These are phyloP conservation scores for Closterium sp. DNA, from an alignment of 139 green algal species.

Conservation along the genomic window DNA sequence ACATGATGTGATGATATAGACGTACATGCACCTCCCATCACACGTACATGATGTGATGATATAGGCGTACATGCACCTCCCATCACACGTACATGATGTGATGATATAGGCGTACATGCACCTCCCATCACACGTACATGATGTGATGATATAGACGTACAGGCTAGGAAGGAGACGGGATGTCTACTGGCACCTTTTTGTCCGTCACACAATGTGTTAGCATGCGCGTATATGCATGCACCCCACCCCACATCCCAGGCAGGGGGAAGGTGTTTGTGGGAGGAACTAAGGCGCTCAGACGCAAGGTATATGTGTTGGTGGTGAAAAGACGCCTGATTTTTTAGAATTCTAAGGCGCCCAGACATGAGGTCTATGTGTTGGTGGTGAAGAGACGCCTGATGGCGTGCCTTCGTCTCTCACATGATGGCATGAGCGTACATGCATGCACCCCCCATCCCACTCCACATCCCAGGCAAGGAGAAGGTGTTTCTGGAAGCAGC, in stretches of 20 bases:
- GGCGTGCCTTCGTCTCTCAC: slow-evolving; percentile 15
- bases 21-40: too few species aligned
- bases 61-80: too few species aligned
- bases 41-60: too few species aligned
- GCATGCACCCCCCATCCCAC: too few species aligned
- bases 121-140: too few species aligned
- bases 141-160: too few species aligned
- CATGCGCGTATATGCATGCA: not conserved
- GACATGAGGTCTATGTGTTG: slow-evolving; percentile 70
- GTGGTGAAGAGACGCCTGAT: slow-evolving; percentile 64
- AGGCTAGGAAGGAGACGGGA: not conserved
- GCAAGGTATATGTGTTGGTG: slow-evolving; percentile 74
- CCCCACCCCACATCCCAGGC: slow-evolving; percentile 12
- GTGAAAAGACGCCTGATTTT: slow-evolving; percentile 70
- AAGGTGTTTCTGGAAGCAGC: slow-evolving; percentile 83
- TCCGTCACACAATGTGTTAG: not conserved
- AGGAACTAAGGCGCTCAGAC: slow-evolving; percentile 64
- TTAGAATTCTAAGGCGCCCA: slow-evolving; percentile 71
- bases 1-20: too few species aligned
- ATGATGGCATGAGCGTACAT: slow-evolving; percentile 2
- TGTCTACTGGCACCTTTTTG: not conserved
- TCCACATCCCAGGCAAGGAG: slow-evolving; percentile 59
- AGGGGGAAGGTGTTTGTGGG: slow-evolving; percentile 83
- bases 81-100: too few species aligned
- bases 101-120: too few species aligned